These are phyloP conservation scores for Cyclostephanos tholiformis DNA, from an alignment of 108 stramenopile species.

Conservation along the genomic window DNA sequence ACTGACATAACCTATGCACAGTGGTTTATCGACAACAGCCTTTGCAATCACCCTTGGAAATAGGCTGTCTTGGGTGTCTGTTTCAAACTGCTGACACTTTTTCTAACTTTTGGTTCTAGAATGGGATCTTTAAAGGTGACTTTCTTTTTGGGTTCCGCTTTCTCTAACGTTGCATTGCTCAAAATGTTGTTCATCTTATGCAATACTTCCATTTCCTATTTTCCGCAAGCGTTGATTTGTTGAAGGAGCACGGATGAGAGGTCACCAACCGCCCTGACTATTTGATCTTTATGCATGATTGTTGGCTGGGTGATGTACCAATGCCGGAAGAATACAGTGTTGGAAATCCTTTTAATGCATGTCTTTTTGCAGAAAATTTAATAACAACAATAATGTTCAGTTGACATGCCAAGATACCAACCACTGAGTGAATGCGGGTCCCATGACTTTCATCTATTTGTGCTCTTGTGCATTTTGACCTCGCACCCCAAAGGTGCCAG, in stretches of 20 bases:
- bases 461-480: neutral
- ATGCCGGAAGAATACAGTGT: slow-evolving; percentile 4
- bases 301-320: slow-evolving; percentile 3
- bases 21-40: too few species aligned
- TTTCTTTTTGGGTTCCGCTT: too few species aligned
- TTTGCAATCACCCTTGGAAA: too few species aligned
- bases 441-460: neutral
- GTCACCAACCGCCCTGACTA: neutral
- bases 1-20: too few species aligned
- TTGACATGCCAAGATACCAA: neutral
- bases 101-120: too few species aligned
- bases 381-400: neutral
- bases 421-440: neutral
- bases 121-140: too few species aligned
- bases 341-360: neutral
- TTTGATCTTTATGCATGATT: neutral
- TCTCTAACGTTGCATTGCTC: too few species aligned
- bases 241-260: neutral
- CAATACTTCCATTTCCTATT: neutral
- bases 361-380: neutral
- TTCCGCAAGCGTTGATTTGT: neutral
- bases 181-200: neutral
- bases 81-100: too few species aligned
- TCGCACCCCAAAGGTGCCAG: slow-evolving; percentile 1
- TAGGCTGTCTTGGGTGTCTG: too few species aligned